Percentiles rank a stretch among this genome's conserved stretches.
phyloP scores from a whole-genome alignment of 345 rosid genomes.

The Ceriops zippeliana region DNA sequence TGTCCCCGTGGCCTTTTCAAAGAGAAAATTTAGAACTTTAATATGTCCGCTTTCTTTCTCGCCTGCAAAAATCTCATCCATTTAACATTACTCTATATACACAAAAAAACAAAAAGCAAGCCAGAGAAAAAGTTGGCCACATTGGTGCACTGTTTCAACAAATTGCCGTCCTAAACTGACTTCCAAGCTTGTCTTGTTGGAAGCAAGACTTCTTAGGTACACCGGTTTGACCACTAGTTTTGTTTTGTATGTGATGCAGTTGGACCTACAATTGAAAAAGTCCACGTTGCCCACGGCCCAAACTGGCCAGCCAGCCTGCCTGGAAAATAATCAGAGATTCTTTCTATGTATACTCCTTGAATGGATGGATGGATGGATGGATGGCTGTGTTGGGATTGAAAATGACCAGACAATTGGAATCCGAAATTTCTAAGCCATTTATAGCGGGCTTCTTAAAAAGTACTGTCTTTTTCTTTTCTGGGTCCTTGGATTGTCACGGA shows the following conservation, averaged over 20 bases:
- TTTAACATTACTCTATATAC: too few relatives aligned
- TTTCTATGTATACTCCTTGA: too few relatives aligned
- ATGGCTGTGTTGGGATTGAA: neutral
- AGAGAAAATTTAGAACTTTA: too few relatives aligned
- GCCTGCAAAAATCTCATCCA: too few relatives aligned
- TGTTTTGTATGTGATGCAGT: neutral
- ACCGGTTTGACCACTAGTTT: neutral
- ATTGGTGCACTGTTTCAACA: neutral
- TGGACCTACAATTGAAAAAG: slow-evolving; percentile 7
- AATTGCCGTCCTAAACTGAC: slow-evolving; percentile 24
- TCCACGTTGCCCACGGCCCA: neutral
- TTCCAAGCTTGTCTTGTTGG: neutral
- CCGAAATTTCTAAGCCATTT: slow-evolving; percentile 4
- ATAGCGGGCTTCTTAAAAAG: slow-evolving; percentile 8
- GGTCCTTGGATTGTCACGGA: neutral
- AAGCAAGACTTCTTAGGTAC: neutral
- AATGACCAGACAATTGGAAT: neutral
- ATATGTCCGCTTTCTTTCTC: too few relatives aligned
- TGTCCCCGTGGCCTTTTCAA: too few relatives aligned
- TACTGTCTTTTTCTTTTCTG: neutral
- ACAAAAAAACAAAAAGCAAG: neutral
- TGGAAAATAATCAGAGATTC: neutral
- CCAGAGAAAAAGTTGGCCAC: neutral
- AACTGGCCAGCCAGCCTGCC: neutral
- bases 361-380: too few relatives aligned